Evolutionary conservation across 495 filamentous ascomycete genomes (phyloP), one percentile per base, ranked within the genome.

Genomic region (Penicillium alfredii): DNA sequence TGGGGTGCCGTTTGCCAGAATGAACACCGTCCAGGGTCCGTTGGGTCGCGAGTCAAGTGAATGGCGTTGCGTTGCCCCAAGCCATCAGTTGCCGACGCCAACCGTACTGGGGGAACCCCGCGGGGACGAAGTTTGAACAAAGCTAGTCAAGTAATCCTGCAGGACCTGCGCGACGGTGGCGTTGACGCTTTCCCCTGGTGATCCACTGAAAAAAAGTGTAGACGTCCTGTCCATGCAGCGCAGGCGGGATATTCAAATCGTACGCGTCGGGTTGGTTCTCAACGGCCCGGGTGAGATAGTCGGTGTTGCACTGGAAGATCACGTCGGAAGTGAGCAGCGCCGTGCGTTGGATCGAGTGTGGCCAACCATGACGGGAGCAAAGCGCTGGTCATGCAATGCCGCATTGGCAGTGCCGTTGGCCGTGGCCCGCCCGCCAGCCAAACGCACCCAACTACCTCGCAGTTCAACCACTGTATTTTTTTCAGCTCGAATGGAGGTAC

Each of bases 141-240:
- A 85, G 38, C 56, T 66, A 1, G 72, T 73, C 24, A 82, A 66
- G 45, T 74, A 83, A 13, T 75, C 63, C 55, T 84, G 80, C 52
- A 83, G 51, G 4, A 60, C 63, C 11, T 61, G 28, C 1, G 80
- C 80, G 1, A 78, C 51, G 3, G 66, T 59, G 3, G 37, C 51
- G 26, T 70, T 71, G 23, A 58, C 45, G 1, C n/a, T n/a, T n/a
- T n/a, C n/a, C n/a, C n/a, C n/a, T n/a, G n/a, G n/a, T n/a, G n/a
- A n/a, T n/a, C n/a, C n/a, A n/a, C n/a, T n/a, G n/a, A n/a, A n/a
- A 82, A 6, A 76, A 70, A 0, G 71, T 75, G 45, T 85, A 81
- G 0, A 78, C 71, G 16, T 82, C 82, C 3, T 72, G 38, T 4
- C 80, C 80, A 30, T 71, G 50, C 0, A 63, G 44, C 4, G 60